phyloP scores from a whole-genome alignment of 441 rosid species.

The Lagerstroemia fauriei region DNA sequence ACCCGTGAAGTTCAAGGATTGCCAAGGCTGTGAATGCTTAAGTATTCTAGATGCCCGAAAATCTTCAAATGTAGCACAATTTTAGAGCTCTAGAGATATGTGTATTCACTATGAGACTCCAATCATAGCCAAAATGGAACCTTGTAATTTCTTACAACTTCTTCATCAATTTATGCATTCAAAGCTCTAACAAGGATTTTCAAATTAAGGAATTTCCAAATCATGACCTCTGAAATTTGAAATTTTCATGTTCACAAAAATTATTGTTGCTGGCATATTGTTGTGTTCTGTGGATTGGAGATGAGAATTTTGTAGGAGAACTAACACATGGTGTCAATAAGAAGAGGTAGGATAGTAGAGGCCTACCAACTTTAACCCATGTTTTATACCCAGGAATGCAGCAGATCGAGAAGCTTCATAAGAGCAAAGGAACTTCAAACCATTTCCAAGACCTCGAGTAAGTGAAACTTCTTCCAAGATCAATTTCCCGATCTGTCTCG shows the following conservation, averaged over 20 bases:
- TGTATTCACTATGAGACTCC: neutral
- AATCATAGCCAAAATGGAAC: neutral
- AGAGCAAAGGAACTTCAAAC: slow-evolving; percentile 90
- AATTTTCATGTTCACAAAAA: neutral
- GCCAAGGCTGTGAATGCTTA: neutral
- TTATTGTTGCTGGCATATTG: neutral
- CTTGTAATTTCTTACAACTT: neutral
- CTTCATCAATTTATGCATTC: neutral
- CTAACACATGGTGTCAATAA: neutral
- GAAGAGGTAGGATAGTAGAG: neutral
- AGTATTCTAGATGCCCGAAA: too few species aligned
- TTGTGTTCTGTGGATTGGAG: neutral
- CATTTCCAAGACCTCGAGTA: slow-evolving; percentile 75
- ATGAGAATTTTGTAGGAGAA: neutral
- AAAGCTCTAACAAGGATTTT: neutral
- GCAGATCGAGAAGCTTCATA: slow-evolving; percentile 53
- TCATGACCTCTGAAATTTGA: neutral
- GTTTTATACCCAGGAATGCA: slow-evolving; percentile 69
- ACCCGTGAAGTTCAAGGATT: neutral
- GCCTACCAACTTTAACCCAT: slow-evolving; percentile 71
- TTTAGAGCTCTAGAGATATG: neutral
- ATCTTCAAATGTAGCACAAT: too few species aligned
- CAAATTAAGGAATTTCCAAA: neutral
- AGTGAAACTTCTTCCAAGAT: slow-evolving; percentile 87
- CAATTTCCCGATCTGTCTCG: slow-evolving; percentile 84